Evolutionary conservation across 768 basidiomycete genomes (phyloP), one percentile per base, ranked within the genome.

Genomic region (Suillus placidus): DNA sequence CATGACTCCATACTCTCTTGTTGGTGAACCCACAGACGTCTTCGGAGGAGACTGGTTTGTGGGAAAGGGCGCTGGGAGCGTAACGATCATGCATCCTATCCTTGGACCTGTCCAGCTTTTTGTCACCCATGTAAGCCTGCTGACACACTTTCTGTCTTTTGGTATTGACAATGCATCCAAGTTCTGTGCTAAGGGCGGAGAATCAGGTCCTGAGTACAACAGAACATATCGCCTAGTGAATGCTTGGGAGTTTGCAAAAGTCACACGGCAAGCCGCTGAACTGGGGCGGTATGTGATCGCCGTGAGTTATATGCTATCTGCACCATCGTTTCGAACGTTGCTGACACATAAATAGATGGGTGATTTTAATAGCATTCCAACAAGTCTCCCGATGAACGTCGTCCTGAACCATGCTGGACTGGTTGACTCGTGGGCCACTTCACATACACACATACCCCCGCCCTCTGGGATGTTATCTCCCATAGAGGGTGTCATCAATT

Each of bases 21-120:
- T 94, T 66, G 96, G 96, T 10, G 84, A 88, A 14, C 96, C 96
- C 0, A 83, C 90, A 13, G 92, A 97, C 68, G 91, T 94, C 35
- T 80, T 84, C 60, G 92, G 86, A 23, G 95, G 95, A 18, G 96
- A 99, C 77, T 99, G 95, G 89, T 95, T 94, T 73, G 96, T 95
- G 20, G 96, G 95, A 60, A 99, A 99, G 76, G 92, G 92, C 5
- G 91, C 91, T 43, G 92, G 88, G 16, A 91, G 90, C 69, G 84
- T 93, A n/a, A 84, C 93, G 43, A 76, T 95, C 62, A 81, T 86
- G 61, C 93, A 94, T 70, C 91, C 92, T 16, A 71, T 86, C 43
- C 82, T 97, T 35, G 93, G 92, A 18, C 84, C 91, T 68, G 82
- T 95, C 3, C 93, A 97, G 71, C 80, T 98, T 56, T 93, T 95